Conservation (phyloP, 108 stramenopile species). For the Fragilaria radians region DNA sequence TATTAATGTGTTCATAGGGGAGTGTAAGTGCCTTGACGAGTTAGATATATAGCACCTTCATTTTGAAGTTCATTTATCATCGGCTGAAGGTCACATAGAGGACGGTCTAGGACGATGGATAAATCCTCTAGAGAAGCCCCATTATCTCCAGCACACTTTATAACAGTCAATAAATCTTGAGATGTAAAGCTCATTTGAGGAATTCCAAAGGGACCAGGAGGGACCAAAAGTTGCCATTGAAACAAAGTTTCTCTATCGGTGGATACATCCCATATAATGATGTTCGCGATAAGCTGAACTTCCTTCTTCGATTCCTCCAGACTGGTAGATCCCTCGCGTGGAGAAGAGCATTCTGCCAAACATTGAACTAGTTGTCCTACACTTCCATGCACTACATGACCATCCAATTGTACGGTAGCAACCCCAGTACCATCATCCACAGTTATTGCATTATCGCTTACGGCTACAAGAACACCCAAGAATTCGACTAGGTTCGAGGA, state of each 20-base stretch:
- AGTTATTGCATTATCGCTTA: neutral
- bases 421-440: neutral
- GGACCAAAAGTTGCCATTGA: neutral
- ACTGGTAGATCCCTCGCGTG: no score
- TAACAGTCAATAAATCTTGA: neutral
- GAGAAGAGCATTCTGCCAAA: no score
- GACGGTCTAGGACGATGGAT: neutral
- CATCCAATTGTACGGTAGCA: neutral
- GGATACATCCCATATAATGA: neutral
- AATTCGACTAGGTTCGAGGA: neutral
- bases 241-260: neutral
- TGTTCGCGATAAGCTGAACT: neutral
- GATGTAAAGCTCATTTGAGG: neutral
- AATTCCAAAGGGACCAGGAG: neutral
- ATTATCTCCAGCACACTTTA: neutral
- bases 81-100: neutral
- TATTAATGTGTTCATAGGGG: neutral
- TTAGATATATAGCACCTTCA: neutral
- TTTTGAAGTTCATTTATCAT: constrained; percentile 1
- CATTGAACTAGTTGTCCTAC: neutral
- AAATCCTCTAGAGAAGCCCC: neutral
- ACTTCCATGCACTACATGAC: neutral
- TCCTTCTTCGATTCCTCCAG: neutral
- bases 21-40: neutral
- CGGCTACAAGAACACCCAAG: neutral